Evolutionary conservation across 306 rosid genomes (phyloP), one percentile per base, ranked within the genome.

Genomic region (Rosa persica): DNA sequence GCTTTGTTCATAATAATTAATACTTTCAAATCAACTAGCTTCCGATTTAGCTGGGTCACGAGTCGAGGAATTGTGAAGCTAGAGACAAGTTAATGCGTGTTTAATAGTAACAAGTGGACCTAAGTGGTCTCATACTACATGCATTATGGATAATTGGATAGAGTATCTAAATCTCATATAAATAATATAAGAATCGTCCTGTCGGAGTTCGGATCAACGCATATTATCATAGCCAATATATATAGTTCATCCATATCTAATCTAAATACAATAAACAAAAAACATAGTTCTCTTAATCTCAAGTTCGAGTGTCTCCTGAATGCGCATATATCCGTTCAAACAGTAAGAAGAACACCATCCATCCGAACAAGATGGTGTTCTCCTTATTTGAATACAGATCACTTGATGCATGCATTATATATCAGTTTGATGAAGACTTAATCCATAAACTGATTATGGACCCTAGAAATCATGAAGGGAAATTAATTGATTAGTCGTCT

Each of bases 1-100:
- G 79, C 79, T 64, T 30, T 76, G 79, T 60, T 43, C 15, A 46
- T 70, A 70, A 70, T 44, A 46, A 44, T 70, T 22, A 13, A 38
- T n/a, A 6, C 5, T 11, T 23, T 30, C 52, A 68, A 68, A 68
- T 43, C 52, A 68, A 43, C 49, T 40, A 39, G 48, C 49, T 39
- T 25, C 25, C 4, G 72, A 51, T 51, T 67, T 20, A 39, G 49
- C 71, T 67, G 19, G 71, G 48, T 57, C 70, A 75, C 61, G 69
- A 75, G 70, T 40, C 69, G 27, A 40, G 42, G 46, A 47, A 55
- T 72, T 22, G 47, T n/a, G 34, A 39, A 8, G 40, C 6, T 16
- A 57, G 39, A 23, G 8, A 38, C 30, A 71, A 49, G 23, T 11
- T 22, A 38, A 34, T 34, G 43, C 38, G 17, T 55, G 54, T 57